Evolutionary conservation across 257 asterid genomes (phyloP).

Genomic region (Salvia rosmarinus): DNA sequence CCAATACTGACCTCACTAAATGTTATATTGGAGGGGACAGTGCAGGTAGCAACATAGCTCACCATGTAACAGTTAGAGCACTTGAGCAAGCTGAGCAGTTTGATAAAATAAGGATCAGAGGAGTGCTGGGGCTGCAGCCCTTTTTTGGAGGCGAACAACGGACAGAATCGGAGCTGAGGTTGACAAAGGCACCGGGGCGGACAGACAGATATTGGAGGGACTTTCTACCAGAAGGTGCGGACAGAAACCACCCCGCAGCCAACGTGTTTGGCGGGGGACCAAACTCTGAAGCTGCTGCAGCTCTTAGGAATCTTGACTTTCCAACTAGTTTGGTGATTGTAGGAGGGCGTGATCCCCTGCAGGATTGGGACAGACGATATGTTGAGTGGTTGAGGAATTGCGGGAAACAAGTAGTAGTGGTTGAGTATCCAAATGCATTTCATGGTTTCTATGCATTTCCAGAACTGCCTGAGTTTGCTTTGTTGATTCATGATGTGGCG

Average conservation of each 20-base stretch:
- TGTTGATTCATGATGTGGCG: conserved; percentile 23
- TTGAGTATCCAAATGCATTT: conserved; percentile 46
- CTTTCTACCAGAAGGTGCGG: conserved; percentile 49
- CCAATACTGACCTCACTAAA: conserved; percentile 31
- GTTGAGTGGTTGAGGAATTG: conserved; percentile 38
- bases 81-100: conserved; percentile 23
- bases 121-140: conserved; percentile 45
- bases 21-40: conserved; percentile 59
- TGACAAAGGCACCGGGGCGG: conserved; percentile 26
- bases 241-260: conserved; percentile 49
- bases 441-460: conserved; percentile 47
- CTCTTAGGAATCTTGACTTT: conserved; percentile 22
- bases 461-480: conserved; percentile 37
- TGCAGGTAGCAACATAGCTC: conserved; percentile 56
- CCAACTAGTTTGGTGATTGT: conserved; percentile 40
- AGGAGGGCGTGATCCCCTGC: conserved; percentile 54
- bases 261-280: conserved; percentile 40
- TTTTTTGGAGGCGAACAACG: conserved; percentile 55
- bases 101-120: conserved; percentile 30
- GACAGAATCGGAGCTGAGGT: conserved; percentile 48
- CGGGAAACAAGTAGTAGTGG: conserved; percentile 41
- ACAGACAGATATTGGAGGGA: conserved; percentile 45
- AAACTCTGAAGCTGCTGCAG: no score
- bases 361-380: conserved; percentile 48
- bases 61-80: conserved; percentile 41